Evolutionary conservation across 169 alveolate genomes (phyloP).

Genomic region (Plasmodium ovale): DNA sequence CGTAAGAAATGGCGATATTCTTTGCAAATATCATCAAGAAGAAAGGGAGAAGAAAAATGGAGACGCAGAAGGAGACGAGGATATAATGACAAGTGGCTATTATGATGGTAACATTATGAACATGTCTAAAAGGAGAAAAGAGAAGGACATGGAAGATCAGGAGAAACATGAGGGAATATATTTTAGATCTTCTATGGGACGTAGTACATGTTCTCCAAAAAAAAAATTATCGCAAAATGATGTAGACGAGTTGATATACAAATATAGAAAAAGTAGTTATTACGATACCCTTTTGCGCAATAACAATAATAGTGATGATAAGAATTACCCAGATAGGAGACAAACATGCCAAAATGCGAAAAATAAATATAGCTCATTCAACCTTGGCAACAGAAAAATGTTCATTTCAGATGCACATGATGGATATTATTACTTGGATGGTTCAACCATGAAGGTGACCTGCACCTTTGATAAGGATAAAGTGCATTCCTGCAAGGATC

Average conservation of each 20-base stretch:
- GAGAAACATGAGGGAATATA: not conserved
- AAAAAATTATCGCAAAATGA: constrained; percentile 20
- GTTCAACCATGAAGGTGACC: not conserved
- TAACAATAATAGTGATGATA: not conserved
- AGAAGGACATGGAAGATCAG: not conserved
- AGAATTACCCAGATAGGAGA: constrained; percentile 2
- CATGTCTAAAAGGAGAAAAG: not conserved
- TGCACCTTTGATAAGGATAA: not conserved
- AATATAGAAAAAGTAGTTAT: constrained; percentile 22
- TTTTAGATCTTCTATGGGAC: not conserved
- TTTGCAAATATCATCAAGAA: constrained; percentile 2
- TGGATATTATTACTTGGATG: not conserved
- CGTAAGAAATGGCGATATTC: not conserved
- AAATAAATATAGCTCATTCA: constrained; percentile 11
- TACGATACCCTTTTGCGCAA: not conserved
- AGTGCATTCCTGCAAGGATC: not conserved
- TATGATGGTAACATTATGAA: not conserved
- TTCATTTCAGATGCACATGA: constrained; percentile 3
- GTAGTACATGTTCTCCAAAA: constrained; percentile 3
- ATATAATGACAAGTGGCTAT: not conserved
- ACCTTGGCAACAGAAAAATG: not conserved
- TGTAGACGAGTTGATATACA: constrained; percentile 20
- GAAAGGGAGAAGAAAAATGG: constrained; percentile 6
- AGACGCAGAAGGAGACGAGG: not conserved
- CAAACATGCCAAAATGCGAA: constrained; percentile 14